These are phyloP conservation scores for Lactarius evosmus DNA, from an alignment of 768 basidiomycete species.

Conservation along the genomic window DNA sequence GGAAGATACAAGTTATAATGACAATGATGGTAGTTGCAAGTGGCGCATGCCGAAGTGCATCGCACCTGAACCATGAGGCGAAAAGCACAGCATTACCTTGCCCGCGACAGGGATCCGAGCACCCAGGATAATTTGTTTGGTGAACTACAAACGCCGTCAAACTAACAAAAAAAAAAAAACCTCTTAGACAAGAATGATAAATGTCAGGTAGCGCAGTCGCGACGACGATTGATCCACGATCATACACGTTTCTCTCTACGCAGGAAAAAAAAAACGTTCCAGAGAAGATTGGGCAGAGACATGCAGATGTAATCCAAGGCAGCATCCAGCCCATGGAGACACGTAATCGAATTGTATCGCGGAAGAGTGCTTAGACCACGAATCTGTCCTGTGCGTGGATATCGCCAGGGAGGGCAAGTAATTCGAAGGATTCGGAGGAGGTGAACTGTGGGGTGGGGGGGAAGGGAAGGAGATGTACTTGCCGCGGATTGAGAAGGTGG, in stretches of 20 bases:
- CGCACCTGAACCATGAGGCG: conserved; percentile 5
- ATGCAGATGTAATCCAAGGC: not conserved
- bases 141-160: not conserved
- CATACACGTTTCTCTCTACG: not conserved
- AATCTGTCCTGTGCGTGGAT: not conserved
- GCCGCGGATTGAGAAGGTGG: not conserved
- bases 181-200: not conserved
- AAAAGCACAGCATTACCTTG: not conserved
- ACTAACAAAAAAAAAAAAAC: not conserved
- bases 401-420: not conserved
- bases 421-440: conserved; percentile 6
- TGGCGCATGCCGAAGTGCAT: conserved; percentile 13
- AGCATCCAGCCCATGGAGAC: not conserved
- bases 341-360: conserved; percentile 2
- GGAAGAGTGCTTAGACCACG: not conserved
- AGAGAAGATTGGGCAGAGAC: not conserved
- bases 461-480: conserved; percentile 5
- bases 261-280: not conserved
- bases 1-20: conserved; percentile 2
- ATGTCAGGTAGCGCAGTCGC: not conserved
- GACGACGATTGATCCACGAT: conserved; percentile 3
- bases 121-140: conserved; percentile 16
- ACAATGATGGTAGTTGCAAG: not conserved
- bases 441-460: not conserved
- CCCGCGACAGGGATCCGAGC: conserved; percentile 14